A percentile compares a stretch with the other conserved stretches of the same genome.
phyloP scores from a whole-genome alignment of 2,329 filamentous ascomycete species.

The Chaetomium strumarium region DNA sequence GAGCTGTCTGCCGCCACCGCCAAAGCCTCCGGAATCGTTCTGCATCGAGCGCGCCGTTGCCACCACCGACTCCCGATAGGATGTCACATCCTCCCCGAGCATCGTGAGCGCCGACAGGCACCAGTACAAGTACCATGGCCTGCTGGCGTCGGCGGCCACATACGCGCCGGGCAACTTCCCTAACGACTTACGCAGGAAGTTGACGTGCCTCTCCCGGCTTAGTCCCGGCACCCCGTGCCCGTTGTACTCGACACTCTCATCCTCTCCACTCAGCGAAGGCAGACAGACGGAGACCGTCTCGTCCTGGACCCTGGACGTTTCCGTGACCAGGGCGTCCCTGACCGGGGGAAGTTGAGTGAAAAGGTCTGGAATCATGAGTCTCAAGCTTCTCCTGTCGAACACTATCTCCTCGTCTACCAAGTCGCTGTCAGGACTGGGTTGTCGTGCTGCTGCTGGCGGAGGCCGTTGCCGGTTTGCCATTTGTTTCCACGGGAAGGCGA shows the following conservation, averaged over 20 bases:
- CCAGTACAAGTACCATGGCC: conserved; percentile 97
- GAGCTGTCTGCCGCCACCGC: conserved; percentile 84
- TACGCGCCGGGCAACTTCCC: conserved; percentile 62
- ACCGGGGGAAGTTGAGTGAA: conserved; percentile 57
- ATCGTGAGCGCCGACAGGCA: conserved; percentile 68
- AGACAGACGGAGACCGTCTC: conserved; percentile 63
- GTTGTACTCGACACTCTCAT: conserved; percentile 53
- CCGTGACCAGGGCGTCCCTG: conserved; percentile 59
- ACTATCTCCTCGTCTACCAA: conserved; percentile 25
- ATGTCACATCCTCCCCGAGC: conserved; percentile 65
- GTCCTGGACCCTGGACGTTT: conserved; percentile 63
- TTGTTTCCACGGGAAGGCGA: conserved; percentile 17
- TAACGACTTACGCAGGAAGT: conserved; percentile 56
- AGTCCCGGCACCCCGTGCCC: conserved; percentile 67
- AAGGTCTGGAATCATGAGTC: conserved; percentile 44
- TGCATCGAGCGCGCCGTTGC: conserved; percentile 76
- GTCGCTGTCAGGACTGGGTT: conserved; percentile 8
- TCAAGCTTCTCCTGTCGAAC: conserved; percentile 8
- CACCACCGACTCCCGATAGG: conserved; percentile 64
- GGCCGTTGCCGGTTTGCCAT: conserved; percentile 12
- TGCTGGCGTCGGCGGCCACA: conserved; percentile 72
- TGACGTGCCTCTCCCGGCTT: conserved; percentile 55
- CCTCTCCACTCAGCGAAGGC: conserved; percentile 56
- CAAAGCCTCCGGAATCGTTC: conserved; percentile 79
- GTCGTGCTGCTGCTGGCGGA: not conserved